Base-by-base conservation (phyloP, 176 grass and related monocot species). In the Stipa capillata region DNA sequence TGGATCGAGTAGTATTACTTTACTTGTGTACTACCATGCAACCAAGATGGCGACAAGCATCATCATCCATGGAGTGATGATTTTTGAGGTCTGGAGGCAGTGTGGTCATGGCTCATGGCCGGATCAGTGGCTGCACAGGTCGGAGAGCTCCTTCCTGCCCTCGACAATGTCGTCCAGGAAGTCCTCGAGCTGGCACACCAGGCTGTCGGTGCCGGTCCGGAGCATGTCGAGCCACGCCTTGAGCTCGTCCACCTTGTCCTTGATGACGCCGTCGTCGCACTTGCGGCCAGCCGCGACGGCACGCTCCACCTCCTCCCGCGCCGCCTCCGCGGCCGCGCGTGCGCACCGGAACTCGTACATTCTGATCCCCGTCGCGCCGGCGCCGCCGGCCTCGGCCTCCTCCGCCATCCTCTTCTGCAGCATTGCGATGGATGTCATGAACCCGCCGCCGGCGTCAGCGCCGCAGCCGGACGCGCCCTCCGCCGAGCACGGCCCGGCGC, bases 111-210 rank as follows among this genome's bases (percentile, higher is more conserved):
- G n/a, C n/a, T n/a, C n/a, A n/a, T n/a, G n/a, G n/a, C n/a, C n/a
- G n/a, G n/a, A n/a, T 84, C 90, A 90, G 77, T 99, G 97, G 80
- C 92, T 99, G 82, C 97, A 99, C 10, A 99, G 81, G 69, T 96
- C 92, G 51, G 93, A 93, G 65, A 99, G 97, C 76, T 96, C 91
- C 86, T 99, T 99, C 73, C 97, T 86, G 17, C 97, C 97, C 67
- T 99, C 97, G 68, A 96, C 92, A 77, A 99, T 99, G 85, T 99
- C 97, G 86, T 99, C 97, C 37, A 99, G 83, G 86, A 99, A 95
- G 83, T 99, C 92, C 85, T 99, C 97, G 12, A 99, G 73, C 53
- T 99, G 97, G 76, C 90, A 90, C 24, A 87, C 90, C 13, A 99
- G 78, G 55, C 74, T 85, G 72, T 99, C 97, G n/a, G 97, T 99